phyloP scores from a whole-genome alignment of 805 yeast species.

The Ogataea kodamae region DNA sequence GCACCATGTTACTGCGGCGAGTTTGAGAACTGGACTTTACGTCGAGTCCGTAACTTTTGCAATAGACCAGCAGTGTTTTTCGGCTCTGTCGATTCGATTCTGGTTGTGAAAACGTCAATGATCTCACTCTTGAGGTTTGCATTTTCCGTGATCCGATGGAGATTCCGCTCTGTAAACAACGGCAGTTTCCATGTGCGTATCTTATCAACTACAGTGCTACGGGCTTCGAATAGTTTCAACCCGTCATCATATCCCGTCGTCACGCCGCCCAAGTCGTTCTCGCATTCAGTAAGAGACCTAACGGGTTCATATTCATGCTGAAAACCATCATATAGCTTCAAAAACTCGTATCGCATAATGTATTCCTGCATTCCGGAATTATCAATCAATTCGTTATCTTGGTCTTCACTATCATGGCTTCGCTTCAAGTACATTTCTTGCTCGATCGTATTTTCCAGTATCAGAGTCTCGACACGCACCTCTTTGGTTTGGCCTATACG shows the following conservation, averaged over 20 bases:
- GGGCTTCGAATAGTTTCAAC: conserved; percentile 12
- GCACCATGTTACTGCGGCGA: no score
- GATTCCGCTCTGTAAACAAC: conserved; percentile 32
- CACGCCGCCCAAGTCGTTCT: conserved; percentile 7
- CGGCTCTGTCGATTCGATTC: conserved; percentile 1
- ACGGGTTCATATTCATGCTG: conserved; percentile 40
- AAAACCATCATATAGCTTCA: conserved; percentile 31
- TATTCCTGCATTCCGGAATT: conserved; percentile 57
- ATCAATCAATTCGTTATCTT: conserved; percentile 45
- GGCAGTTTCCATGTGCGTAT: conserved; percentile 36
- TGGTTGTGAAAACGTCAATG: conserved; percentile 9
- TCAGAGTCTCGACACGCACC: conserved; percentile 66
- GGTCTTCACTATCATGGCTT: conserved; percentile 20
- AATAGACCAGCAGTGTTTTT: conserved; percentile 13
- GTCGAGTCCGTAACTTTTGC: conserved; percentile 16
- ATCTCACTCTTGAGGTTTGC: conserved; percentile 14
- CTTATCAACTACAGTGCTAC: conserved; percentile 14
- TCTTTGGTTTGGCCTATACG: conserved; percentile 67
- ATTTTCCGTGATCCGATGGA: conserved; percentile 26
- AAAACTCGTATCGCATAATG: conserved; percentile 48
- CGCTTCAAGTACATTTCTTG: conserved; percentile 56
- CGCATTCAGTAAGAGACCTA: conserved; percentile 24
- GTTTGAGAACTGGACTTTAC: no score
- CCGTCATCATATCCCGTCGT: conserved; percentile 20
- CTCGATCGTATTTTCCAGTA: conserved; percentile 59